Evolutionary conservation across 805 yeast species (phyloP), one percentile per base, ranked within the genome.

Genomic region (Brettanomyces nanus): DNA sequence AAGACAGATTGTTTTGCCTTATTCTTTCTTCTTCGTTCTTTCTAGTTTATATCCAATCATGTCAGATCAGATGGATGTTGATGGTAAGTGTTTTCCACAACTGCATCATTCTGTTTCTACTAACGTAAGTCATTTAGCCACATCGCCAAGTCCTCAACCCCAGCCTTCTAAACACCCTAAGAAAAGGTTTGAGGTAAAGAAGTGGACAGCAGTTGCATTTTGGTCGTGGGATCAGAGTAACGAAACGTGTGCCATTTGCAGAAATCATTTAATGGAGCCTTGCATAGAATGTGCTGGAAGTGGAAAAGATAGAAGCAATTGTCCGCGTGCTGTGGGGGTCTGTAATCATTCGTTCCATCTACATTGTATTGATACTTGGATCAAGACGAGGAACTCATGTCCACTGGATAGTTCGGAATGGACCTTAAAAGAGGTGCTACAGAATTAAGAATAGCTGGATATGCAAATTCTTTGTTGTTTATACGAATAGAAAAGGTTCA

Each of bases 181-280:
- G 65, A 83, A 81, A 58, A 72, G 85, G 51, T 89, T 92, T 52
- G 97, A 90, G 58, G 89, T 92, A 29, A 85, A 86, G 57, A 92
- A 89, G 67, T 90, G 98, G 97, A 87, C 95, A 11, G 97, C 97
- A 0, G 98, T 92, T 35, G 97, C 97, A n/a, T 86, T 92, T 58
- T 92, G 99, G 99, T 86, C 97, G 1, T 92, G 98, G 98, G 95
- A 73, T 64, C 67, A 54, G 65, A 67, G 53, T 39, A 55, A 53
- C 39, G 98, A 94, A 47, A 86, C 85, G 39, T 92, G 99, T 68
- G 97, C 99, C 28, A 92, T 92, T 58, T 92, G 99, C 71, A 75
- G 97, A 57, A 92, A 90, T 61, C 97, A 90, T 62, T 73, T 92
- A 48, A 92, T 92, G 99, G 99, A 92, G 54, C 92, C 92, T 14